Base-by-base conservation (phyloP, 2,329 filamentous ascomycete species). In the Claviceps maximensis region DNA sequence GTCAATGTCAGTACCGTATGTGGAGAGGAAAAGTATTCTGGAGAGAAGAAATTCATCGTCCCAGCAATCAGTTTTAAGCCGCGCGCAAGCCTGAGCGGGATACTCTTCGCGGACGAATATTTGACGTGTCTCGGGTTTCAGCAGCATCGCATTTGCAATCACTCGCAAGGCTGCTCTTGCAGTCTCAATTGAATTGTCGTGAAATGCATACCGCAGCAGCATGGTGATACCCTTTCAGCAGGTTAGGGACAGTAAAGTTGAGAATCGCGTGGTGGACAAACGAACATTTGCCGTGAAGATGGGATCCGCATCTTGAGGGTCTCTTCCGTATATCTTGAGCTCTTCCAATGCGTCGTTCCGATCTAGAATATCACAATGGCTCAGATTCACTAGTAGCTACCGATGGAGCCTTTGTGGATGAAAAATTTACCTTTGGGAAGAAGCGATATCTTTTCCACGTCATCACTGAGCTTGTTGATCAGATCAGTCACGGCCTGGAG, bases 21-120 rank as follows among this genome's bases (percentile, higher is more conserved):
- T 65, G 53, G 71, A 74, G 19, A 74, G 72, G 55, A 71, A 67
- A 45, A 71, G 65, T 58, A 71, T 65, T 49, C 73, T 69, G 50
- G 72, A 70, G 56, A 74, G 69, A 2, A 97, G 74, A 66, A 97
- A 96, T 63, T 97, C 90, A 59, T 95, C 85, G 56, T 97, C 89
- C 53, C 79, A 76, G 59, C 75, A 83, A 56, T 89, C 84, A 54
- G 77, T 82, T 74, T 84, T 84, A 44, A 95, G 76, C 57, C 78
- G 81, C 53, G 79, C 75, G 54, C 87, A 89, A 19, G 84, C 80
- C 60, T 83, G 85, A 17, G 74, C 57, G 67, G 72, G 63, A 74
- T 75, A 71, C 73, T 81, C 68, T 73, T 78, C 60, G 33, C 61
- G 54, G n/a, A 62, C 61, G 59, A 67, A 61, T 49, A 63, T 57